Evolutionary conservation across 768 basidiomycete species (phyloP).

Genomic region (Sarcomyxa edulis): DNA sequence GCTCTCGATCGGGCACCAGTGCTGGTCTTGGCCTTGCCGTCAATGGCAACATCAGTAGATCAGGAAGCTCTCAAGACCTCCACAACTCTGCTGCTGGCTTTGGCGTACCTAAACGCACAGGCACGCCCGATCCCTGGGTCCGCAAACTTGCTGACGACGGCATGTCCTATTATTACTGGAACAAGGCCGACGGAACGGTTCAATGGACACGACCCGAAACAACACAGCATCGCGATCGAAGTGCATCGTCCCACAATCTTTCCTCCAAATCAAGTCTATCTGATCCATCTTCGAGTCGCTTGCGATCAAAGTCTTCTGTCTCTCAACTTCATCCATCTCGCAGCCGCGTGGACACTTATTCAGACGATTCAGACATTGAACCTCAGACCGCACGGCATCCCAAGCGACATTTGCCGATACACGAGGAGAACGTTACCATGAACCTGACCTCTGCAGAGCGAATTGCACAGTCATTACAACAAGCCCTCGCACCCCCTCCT

Average conservation of each 20-base stretch:
- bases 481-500: conserved; percentile 49
- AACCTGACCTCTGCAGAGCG: conserved; percentile 64
- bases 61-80: conserved; percentile 29
- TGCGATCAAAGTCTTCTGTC: background rate
- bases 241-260: background rate
- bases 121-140: conserved; percentile 80
- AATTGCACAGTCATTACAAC: conserved; percentile 61
- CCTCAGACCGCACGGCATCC: conserved; percentile 31
- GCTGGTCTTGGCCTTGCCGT: conserved; percentile 44
- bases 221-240: conserved; percentile 4
- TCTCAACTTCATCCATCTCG: conserved; percentile 15
- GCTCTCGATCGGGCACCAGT: conserved; percentile 50
- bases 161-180: conserved; percentile 72
- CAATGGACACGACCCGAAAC: conserved; percentile 66
- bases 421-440: conserved; percentile 19
- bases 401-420: background rate
- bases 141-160: conserved; percentile 80
- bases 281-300: background rate
- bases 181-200: conserved; percentile 61
- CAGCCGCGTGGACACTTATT: conserved; percentile 60
- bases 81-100: conserved; percentile 40
- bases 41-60: conserved; percentile 28
- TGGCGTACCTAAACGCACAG: conserved; percentile 51
- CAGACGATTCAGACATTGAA: conserved; percentile 75
- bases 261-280: background rate